phyloP scores from a whole-genome alignment of 1,284 basidiomycete species.

The Ustilago crameri region DNA sequence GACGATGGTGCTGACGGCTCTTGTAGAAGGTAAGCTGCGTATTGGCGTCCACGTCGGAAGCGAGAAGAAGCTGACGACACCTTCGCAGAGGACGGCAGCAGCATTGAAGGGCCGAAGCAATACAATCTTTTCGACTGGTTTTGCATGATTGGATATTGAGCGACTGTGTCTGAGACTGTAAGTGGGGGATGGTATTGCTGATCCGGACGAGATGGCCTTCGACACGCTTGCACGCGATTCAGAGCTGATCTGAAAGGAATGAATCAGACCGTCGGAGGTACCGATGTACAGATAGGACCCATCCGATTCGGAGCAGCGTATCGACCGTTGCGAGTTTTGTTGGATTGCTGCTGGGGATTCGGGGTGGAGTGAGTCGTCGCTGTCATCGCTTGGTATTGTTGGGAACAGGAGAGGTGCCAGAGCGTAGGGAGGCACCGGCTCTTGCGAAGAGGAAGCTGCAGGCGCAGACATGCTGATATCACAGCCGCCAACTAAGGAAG shows the following conservation, averaged over 20 bases:
- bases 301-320: conserved; percentile 46
- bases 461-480: conserved; percentile 11
- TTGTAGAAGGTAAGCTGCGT: conserved; percentile 31
- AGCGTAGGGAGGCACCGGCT: conserved; percentile 46
- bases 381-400: conserved; percentile 30
- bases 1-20: conserved; percentile 45
- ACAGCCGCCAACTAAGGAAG: neutral
- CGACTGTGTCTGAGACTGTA: conserved; percentile 21
- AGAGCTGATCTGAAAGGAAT: conserved; percentile 37
- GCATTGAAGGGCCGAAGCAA: conserved; percentile 31
- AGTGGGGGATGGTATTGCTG: neutral
- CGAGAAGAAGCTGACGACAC: conserved; percentile 45
- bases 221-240: neutral
- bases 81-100: conserved; percentile 49
- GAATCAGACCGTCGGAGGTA: conserved; percentile 51
- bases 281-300: conserved; percentile 53
- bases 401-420: conserved; percentile 53
- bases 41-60: conserved; percentile 38
- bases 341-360: conserved; percentile 50
- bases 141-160: conserved; percentile 33
- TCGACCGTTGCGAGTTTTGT: conserved; percentile 29
- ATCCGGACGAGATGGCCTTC: neutral
- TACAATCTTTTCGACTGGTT: conserved; percentile 48
- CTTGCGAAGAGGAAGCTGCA: conserved; percentile 5
- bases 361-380: conserved; percentile 11